Evolutionary conservation across 192 early-diverging fungal species (phyloP), one percentile per base, ranked within the genome.

Genomic region (Linnemannia elongata): DNA sequence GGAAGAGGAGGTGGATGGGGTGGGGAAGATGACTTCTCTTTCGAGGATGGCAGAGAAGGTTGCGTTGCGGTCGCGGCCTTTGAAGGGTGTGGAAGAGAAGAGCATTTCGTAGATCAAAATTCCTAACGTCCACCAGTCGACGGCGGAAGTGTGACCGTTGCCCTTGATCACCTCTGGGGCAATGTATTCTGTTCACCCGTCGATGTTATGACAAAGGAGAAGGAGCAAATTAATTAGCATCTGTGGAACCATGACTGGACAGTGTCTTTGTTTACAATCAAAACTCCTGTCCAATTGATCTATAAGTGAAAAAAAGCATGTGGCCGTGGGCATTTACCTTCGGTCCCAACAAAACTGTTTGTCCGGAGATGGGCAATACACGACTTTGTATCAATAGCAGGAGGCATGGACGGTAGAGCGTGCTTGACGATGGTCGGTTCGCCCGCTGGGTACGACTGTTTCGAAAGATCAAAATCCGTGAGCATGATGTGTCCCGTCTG

Each of bases 71-170:
- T 96, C 94, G 41, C 87, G 87, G 72, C 98, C 98, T 89, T 98
- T 98, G 94, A 99, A 99, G n/a, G 99, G 99, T 39, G 98, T 99
- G 39, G 92, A 95, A 22, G 97, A 96, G 89, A 92, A 99, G 89
- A 99, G 93, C 99, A 99, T 99, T 88, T 99, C 99, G 83, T 97
- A 99, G 41, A 99, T 96, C 38, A 99, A 91, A 38, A 99, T 97
- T 18, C 99, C 99, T 22, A 99, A 86, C 18, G 98, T 99, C 99
- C 99, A 99, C 97, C 98, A 99, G 91, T 99, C 99, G 17, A 99
- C 96, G 2, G 95, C 93, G 82, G 94, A 95, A 8, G 98, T 97
- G 90, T 99, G 98, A 20, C 98, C 98, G 66, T 92, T 91, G 55
- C 98, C 98, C 75, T 95, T 96, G 90, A 99, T 99, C 27, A 99